Evolutionary conservation across 306 rosid genomes (phyloP).

Genomic region (Vicia villosa): DNA sequence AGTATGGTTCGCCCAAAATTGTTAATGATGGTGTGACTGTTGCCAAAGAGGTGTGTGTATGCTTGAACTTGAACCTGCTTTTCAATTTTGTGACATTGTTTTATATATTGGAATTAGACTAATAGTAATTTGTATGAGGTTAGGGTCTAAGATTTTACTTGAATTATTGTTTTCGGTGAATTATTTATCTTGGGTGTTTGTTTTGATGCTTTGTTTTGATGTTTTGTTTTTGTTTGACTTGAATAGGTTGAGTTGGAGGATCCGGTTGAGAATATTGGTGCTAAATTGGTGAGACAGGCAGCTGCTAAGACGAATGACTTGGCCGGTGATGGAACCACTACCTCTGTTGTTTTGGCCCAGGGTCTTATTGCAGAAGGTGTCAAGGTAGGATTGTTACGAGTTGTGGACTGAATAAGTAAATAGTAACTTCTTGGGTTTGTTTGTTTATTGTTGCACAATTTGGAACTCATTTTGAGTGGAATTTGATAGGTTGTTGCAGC

Average conservation of each 20-base stretch:
- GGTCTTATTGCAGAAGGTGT: constrained; percentile 99
- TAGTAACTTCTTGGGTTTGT: not conserved
- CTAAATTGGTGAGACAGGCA: constrained; percentile 96
- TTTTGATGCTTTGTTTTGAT: not conserved
- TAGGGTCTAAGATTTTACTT: not conserved
- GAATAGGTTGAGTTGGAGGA: constrained; percentile 95
- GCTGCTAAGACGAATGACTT: constrained; percentile 98
- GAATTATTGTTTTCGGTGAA: not conserved
- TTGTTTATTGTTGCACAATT: not conserved
- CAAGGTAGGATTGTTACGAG: constrained; percentile 66
- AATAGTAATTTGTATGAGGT: not conserved
- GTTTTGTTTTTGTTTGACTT: constrained; percentile 8
- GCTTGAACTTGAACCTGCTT: not conserved
- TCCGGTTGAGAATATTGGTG: constrained; percentile 99
- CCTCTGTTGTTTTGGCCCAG: constrained; percentile 99
- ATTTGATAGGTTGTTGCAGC: constrained; percentile 89
- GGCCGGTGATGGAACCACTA: constrained; percentile 98
- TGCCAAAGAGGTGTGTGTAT: constrained; percentile 77
- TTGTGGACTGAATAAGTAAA: not conserved
- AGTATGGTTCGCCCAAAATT: constrained; percentile 96
- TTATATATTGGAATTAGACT: not conserved
- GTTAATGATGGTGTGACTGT: constrained; percentile 99
- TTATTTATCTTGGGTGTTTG: not conserved
- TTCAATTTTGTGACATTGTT: not conserved
- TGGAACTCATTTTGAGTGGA: not conserved